These are phyloP conservation scores for Termitomyces sp. DNA, from an alignment of 768 basidiomycete genomes.

Conservation along the genomic window DNA sequence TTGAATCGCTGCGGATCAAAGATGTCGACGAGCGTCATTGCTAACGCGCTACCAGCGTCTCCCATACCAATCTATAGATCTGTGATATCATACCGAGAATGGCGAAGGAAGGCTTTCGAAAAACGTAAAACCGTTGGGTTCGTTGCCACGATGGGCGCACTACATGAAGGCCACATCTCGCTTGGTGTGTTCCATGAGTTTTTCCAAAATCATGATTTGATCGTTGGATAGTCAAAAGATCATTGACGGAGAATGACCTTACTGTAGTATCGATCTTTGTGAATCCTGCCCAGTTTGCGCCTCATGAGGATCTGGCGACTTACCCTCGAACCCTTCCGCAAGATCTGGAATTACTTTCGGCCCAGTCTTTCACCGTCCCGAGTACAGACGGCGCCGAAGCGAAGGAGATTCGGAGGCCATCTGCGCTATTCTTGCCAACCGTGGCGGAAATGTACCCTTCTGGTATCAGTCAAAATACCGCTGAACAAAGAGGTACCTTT, in stretches of 20 bases:
- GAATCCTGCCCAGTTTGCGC: slow-evolving; percentile 96
- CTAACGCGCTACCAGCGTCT: slow-evolving; percentile 24
- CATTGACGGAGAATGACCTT: slow-evolving; percentile 71
- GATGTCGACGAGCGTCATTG: slow-evolving; percentile 3
- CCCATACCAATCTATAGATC: slow-evolving; percentile 50
- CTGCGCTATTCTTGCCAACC: slow-evolving; percentile 76
- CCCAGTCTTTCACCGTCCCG: slow-evolving; percentile 25
- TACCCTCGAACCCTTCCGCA: slow-evolving; percentile 84
- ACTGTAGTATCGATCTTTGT: slow-evolving; percentile 97
- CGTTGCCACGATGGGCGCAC: slow-evolving; percentile 97
- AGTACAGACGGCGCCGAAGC: slow-evolving; percentile 7
- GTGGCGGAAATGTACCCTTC: slow-evolving; percentile 90
- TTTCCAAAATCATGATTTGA: not conserved
- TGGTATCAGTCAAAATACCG: slow-evolving; percentile 75
- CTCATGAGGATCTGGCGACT: slow-evolving; percentile 84
- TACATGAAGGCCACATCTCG: slow-evolving; percentile 90
- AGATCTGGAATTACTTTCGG: slow-evolving; percentile 63
- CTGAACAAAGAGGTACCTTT: slow-evolving; percentile 80
- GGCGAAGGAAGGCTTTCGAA: slow-evolving; percentile 63
- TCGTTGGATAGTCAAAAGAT: slow-evolving; percentile 56
- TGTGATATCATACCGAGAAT: slow-evolving; percentile 58
- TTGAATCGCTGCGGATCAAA: slow-evolving; percentile 3
- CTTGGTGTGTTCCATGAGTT: slow-evolving; percentile 54
- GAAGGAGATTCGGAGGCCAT: slow-evolving; percentile 34
- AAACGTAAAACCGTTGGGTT: slow-evolving; percentile 73